These are phyloP conservation scores for Populus simonii DNA, from an alignment of 345 rosid genomes.

Conservation along the genomic window DNA sequence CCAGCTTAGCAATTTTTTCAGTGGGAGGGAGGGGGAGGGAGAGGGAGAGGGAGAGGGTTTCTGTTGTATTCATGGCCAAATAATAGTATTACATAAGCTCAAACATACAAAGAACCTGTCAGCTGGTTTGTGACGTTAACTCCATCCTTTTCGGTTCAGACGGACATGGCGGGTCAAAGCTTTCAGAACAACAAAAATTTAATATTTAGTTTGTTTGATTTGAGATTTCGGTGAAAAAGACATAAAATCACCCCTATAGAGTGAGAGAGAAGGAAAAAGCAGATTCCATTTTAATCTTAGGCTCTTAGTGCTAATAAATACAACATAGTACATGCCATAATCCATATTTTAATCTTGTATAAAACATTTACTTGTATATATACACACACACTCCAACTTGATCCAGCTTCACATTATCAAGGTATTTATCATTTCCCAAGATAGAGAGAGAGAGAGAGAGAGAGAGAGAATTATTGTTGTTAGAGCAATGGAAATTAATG, in stretches of 20 bases:
- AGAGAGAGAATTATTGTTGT: background rate
- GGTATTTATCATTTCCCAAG: slow-evolving; percentile 17
- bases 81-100: background rate
- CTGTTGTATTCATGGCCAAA: background rate
- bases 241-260: slow-evolving; percentile 21
- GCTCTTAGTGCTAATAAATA: slow-evolving; percentile 5
- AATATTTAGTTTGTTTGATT: slow-evolving; percentile 21
- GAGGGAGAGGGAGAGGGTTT: background rate
- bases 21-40: background rate
- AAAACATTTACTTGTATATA: background rate
- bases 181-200: slow-evolving; percentile 13
- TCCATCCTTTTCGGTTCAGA: slow-evolving; percentile 23
- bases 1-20: slow-evolving; percentile 19
- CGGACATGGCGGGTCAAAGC: slow-evolving; percentile 40
- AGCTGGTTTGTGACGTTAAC: slow-evolving; percentile 19
- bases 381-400: slow-evolving; percentile 29
- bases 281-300: slow-evolving; percentile 30
- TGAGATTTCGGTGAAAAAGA: slow-evolving; percentile 53
- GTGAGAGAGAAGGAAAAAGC: background rate
- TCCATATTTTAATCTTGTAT: slow-evolving; percentile 3
- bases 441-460: background rate
- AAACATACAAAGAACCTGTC: slow-evolving; percentile 17
- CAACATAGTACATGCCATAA: slow-evolving; percentile 5
- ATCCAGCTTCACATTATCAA: slow-evolving; percentile 30
- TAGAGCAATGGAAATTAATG: slow-evolving; percentile 33